Base-by-base conservation (phyloP, 768 basidiomycete genomes). In the Mrakia gelida region DNA sequence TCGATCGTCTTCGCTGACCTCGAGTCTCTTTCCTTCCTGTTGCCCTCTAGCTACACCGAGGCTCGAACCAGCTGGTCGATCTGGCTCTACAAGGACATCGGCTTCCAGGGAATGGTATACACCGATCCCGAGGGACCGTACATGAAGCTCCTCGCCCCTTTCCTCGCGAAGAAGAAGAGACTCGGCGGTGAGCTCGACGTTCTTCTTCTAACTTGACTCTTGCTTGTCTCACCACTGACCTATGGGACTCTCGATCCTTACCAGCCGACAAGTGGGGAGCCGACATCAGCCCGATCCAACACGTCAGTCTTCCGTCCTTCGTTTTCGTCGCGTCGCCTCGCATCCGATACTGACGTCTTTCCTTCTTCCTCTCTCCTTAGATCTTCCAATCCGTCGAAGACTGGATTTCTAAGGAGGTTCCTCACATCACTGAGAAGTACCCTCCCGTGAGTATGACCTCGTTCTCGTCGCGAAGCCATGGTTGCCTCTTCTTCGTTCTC, bases 41-140 rank as follows among this genome's bases (percentile, higher is more conserved):
- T 15, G 45, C 15, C 11, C 28, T 28, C 28, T 23, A 59, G 59
- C 77, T 93, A 93, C 84, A 88, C 88, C 81, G 82, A 89, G 84
- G 89, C 89, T 61, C 73, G 84, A 73, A 75, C 81, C 7, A 75
- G 74, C 26, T 93, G 92, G 92, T 90, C 90, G 0, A 94, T 93
- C 86, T 94, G 93, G 93, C 85, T 92, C 30, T 94, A 92, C 88
- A 85, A 94, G 49, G 77, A 92, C 81, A 91, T 92, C 81, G 91
- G 91, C 30, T 82, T 83, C 77, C 82, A 83, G 73, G 82, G 82
- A 74, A 77, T 63, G 78, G n/a, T 61, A 16, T 49, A 56, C 32
- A 38, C 90, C 80, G 87, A 88, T n/a, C 87, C 86, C 18, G 88
- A 90, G 18, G 90, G 92, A 5, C 87, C 91, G 3, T 94, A 92